Base-by-base conservation (phyloP, 306 rosid species). In the Corylus americana region DNA sequence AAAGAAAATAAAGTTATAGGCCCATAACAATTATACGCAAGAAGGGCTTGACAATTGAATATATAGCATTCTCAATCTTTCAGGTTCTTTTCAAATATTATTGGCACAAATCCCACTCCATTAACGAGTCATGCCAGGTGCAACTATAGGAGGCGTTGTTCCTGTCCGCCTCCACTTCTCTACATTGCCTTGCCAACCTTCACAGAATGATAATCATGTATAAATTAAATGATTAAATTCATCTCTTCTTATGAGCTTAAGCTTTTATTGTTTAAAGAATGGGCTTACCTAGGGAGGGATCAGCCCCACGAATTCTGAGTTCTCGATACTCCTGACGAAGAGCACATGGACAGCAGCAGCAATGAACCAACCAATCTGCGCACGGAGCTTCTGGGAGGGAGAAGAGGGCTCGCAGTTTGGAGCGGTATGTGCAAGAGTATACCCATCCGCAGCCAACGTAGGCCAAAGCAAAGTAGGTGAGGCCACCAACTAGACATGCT, bases 311-410 rank as follows among this genome's bases (percentile, higher is more conserved):
- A 58, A 39, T 64, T 29, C 82, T 66, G 58, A 82, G 74, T 62
- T 81, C 77, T 72, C 82, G 74, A 29, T 77, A 84, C 68, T 84
- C 75, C 35, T 84, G 82, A 50, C 67, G 51, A 12, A 73, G 18
- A 63, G 88, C n/a, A 27, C 82, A 85, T 17, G 20, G 13, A 70
- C 74, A 77, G 75, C 83, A 85, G 31, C 55, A 81, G 7, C 31
- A 20, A 74, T 78, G 83, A 20, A 53, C 68, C 5, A 74, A 18
- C 31, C 16, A 18, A 74, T 81, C 85, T 4, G 62, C 14, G 53
- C 69, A 74, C 6, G 88, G 85, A 44, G 64, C 78, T 69, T 78
- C 59, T n/a, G 88, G 85, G 18, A 81, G 73, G 1, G 85, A 81
- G 57, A 78, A 81, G 12, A 42, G 50, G 44, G 67, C 59, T 48